These are phyloP conservation scores for Celoporthe dispersa DNA, from an alignment of 2,329 filamentous ascomycete species.

Conservation along the genomic window DNA sequence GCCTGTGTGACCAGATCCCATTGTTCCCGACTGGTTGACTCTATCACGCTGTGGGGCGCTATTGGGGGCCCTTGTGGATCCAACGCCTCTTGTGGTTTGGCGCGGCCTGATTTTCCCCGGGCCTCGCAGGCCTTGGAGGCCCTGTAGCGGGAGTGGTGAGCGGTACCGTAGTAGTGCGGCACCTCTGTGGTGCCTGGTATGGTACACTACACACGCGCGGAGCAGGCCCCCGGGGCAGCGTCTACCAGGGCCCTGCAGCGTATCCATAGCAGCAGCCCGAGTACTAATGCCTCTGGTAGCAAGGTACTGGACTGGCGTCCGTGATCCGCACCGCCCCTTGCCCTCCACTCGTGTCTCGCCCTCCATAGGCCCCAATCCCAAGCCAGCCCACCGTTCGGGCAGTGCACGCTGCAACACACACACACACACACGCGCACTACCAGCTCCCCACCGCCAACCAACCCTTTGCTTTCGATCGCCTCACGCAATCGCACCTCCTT, in stretches of 20 bases:
- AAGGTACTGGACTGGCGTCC: neutral
- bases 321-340: constrained; percentile 6
- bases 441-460: neutral
- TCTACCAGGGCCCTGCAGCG: neutral
- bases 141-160: neutral
- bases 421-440: neutral
- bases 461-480: neutral
- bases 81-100: constrained; percentile 6
- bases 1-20: constrained; percentile 5
- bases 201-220: neutral
- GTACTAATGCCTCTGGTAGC: neutral
- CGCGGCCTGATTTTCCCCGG: neutral
- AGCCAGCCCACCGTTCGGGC: constrained; percentile 3
- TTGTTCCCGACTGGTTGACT: constrained; percentile 14
- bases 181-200: neutral
- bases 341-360: constrained; percentile 7
- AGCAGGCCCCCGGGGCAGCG: neutral
- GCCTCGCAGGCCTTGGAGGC: neutral
- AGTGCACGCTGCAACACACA: constrained; percentile 3
- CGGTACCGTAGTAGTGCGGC: neutral
- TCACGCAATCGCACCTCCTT: constrained; percentile 12
- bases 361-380: neutral
- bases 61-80: neutral
- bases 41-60: constrained; percentile 1
- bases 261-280: neutral